Evolutionary conservation across 371 early-diverging fungal species (phyloP).

Genomic region (Globomyces sp.): DNA sequence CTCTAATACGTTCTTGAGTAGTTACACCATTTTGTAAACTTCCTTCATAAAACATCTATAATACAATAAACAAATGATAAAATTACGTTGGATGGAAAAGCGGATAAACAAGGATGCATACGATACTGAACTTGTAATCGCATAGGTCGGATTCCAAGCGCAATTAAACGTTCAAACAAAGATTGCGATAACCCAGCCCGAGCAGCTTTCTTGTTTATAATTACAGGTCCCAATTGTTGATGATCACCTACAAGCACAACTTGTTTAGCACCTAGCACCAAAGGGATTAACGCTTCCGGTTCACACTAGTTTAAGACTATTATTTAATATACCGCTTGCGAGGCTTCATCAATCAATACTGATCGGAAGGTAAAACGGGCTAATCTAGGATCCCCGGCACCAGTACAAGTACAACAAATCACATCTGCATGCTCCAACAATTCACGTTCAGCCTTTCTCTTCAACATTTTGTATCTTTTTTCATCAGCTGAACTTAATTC

Average conservation of each 20-base stretch:
- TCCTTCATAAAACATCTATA: conserved; percentile 94
- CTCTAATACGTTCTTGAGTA: conserved; percentile 82
- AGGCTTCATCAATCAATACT: conserved; percentile 97
- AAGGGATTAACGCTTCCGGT: conserved; percentile 96
- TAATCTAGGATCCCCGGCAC: conserved; percentile 96
- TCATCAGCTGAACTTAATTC: conserved; percentile 88
- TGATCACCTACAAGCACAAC: conserved; percentile 98
- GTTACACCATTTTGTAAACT: conserved; percentile 96
- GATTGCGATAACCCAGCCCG: conserved; percentile 93
- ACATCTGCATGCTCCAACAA: conserved; percentile 94
- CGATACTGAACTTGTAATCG: conserved; percentile 98
- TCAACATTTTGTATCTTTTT: conserved; percentile 74
- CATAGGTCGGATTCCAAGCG: conserved; percentile 88
- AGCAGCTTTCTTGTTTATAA: conserved; percentile 96
- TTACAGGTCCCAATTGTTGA: conserved; percentile 98
- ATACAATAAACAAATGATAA: not conserved
- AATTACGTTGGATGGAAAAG: conserved; percentile 88
- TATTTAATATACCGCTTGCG: conserved; percentile 65
- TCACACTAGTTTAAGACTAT: conserved; percentile 58
- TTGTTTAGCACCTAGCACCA: conserved; percentile 93
- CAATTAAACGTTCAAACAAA: conserved; percentile 94
- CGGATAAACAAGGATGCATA: conserved; percentile 97
- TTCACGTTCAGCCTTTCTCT: conserved; percentile 82
- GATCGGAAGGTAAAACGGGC: conserved; percentile 84
- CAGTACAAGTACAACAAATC: conserved; percentile 96